Evolutionary conservation across 345 rosid species (phyloP), one percentile per base, ranked within the genome.

Genomic region (Eucalyptus curtisii): DNA sequence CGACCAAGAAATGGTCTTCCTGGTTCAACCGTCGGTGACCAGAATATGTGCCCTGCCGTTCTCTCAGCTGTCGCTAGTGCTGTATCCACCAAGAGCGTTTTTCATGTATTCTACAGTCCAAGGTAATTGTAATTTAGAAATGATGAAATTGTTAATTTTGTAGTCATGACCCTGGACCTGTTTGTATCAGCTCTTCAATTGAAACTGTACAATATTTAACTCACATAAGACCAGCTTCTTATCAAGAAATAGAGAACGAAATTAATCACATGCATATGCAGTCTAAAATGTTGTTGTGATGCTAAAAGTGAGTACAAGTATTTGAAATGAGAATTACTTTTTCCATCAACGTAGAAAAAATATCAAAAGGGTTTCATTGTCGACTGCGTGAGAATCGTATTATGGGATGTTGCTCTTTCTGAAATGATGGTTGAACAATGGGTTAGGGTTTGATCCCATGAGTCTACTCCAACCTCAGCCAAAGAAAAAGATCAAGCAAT

Each of bases 1-100:
- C 94, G 98, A 87, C 99, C 97, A n/a, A 91, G 93, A 90, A 94
- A 94, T 87, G 95, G 93, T 80, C 95, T 96, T 93, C 99, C 98
- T 80, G 95, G 92, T 89, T 93, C 98, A 44, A 86, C 94, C 89
- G 80, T 92, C 64, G 87, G 92, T 79, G 93, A 96, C 90, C 95
- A 92, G 89, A 95, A 92, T 89, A 93, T 95, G 7, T 90, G 86
- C 88, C 91, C 93, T 11, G 90, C 88, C 87, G 89, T 94, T 91
- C 96, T 97, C 85, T 94, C 99, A 44, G 88, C 88, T 17, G 97
- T 94, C 88, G 95, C 95, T 88, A 92, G 92, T 92, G 99, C 99
- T 87, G 82, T 96, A 86, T 93, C 95, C 66, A 94, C 92, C 55
- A 95, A 93, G 68, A 95, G 94, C 91, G 89, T 91, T 91, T 97